These are phyloP conservation scores for Hymenoscyphus linearis DNA, from an alignment of 2,329 filamentous ascomycete genomes.

Conservation along the genomic window DNA sequence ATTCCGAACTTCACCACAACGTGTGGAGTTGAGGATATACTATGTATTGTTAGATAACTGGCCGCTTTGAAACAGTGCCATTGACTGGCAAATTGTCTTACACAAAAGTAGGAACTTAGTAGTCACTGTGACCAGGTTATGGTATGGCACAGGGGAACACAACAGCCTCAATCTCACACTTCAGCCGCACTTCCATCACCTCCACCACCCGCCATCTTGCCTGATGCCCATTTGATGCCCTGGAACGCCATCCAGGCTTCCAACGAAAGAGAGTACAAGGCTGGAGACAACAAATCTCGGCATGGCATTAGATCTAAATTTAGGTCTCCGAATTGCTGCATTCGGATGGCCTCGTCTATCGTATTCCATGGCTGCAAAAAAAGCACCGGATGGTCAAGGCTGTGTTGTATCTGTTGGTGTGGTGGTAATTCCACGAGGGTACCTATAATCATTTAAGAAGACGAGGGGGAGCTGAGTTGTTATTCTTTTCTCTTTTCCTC, in stretches of 20 bases:
- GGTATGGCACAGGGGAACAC: not conserved
- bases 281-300: slow-evolving; percentile 5
- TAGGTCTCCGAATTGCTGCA: slow-evolving; percentile 2
- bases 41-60: too few species aligned
- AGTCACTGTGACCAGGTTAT: not conserved
- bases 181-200: slow-evolving; percentile 5
- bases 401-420: not conserved
- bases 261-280: not conserved
- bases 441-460: not conserved
- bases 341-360: not conserved
- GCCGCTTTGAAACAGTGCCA: too few species aligned
- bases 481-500: not conserved
- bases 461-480: not conserved
- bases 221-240: not conserved
- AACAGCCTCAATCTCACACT: not conserved
- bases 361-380: not conserved
- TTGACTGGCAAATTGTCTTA: too few species aligned
- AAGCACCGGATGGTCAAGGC: slow-evolving; percentile 2
- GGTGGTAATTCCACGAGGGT: not conserved
- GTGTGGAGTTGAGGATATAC: too few species aligned
- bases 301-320: not conserved
- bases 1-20: too few species aligned
- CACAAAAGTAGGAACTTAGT: not conserved
- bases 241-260: not conserved
- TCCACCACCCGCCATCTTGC: not conserved